Evolutionary conservation across 1,139 yeast species (phyloP).

Genomic region (Geotrichum phurueaensis): DNA sequence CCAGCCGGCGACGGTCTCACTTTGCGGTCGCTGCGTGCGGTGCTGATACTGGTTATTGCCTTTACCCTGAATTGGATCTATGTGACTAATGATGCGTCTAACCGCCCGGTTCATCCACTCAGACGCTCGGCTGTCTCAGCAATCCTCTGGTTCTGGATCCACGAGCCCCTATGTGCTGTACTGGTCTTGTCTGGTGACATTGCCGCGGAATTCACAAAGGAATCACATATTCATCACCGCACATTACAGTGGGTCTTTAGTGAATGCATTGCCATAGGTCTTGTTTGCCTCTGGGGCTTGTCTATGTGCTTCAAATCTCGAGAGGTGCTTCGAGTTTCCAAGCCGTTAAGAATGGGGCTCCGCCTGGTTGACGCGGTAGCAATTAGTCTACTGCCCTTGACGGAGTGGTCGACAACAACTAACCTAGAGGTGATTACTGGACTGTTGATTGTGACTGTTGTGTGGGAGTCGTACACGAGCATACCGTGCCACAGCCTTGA

Average conservation of each 20-base stretch:
- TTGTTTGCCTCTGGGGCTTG: conserved; percentile 16
- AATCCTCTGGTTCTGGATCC: conserved; percentile 44
- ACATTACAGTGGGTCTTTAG: conserved; percentile 15
- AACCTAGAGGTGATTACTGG: conserved; percentile 4
- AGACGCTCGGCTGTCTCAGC: conserved; percentile 48
- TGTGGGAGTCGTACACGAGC: conserved; percentile 17
- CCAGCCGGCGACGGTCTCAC: conserved; percentile 48
- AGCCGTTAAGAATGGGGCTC: conserved; percentile 9
- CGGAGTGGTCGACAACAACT: conserved; percentile 4
- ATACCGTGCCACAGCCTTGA: not conserved
- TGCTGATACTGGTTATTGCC: conserved; percentile 47
- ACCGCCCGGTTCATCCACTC: conserved; percentile 49
- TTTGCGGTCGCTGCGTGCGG: conserved; percentile 44
- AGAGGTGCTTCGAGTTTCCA: conserved; percentile 9
- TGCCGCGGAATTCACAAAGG: conserved; percentile 44
- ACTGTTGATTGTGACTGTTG: conserved; percentile 11
- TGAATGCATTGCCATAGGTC: conserved; percentile 13
- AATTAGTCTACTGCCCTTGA: conserved; percentile 14
- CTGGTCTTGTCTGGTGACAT: conserved; percentile 52
- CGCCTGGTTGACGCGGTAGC: conserved; percentile 12
- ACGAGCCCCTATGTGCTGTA: conserved; percentile 42
- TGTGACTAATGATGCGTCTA: conserved; percentile 48
- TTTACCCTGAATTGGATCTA: conserved; percentile 51
- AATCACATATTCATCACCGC: conserved; percentile 8
- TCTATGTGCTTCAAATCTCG: conserved; percentile 9